These are phyloP conservation scores for Incumbomyces delicatus DNA, from an alignment of 2,329 filamentous ascomycete genomes.

Conservation along the genomic window DNA sequence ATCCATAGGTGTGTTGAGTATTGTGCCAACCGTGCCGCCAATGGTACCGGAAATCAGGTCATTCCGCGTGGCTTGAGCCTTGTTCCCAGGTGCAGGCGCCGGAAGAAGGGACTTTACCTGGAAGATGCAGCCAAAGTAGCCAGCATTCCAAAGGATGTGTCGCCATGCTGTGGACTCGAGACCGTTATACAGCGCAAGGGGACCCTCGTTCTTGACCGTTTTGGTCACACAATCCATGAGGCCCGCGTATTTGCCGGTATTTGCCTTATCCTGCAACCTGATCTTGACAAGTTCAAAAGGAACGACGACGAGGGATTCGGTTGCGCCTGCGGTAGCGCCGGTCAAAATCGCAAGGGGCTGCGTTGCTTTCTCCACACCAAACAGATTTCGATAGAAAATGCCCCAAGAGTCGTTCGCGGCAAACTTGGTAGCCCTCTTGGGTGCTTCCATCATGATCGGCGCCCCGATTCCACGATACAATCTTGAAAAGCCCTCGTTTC, in stretches of 20 bases:
- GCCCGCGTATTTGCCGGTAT: conserved; percentile 60
- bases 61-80: conserved; percentile 71
- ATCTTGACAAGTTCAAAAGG: conserved; percentile 99
- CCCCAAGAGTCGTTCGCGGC: conserved; percentile 99
- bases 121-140: conserved; percentile 98
- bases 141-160: conserved; percentile 86
- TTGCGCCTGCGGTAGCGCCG: conserved; percentile 87
- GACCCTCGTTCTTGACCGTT: conserved; percentile 74
- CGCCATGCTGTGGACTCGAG: conserved; percentile 96
- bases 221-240: conserved; percentile 45
- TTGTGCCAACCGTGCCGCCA: conserved; percentile 82
- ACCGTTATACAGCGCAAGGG: conserved; percentile 87
- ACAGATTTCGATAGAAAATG: conserved; percentile 78
- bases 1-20: conserved; percentile 91
- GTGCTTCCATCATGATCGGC: conserved; percentile 95
- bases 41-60: conserved; percentile 78
- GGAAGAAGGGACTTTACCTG: conserved; percentile 83
- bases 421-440: conserved; percentile 96
- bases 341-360: conserved; percentile 87
- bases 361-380: conserved; percentile 78
- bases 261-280: conserved; percentile 88
- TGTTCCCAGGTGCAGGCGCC: conserved; percentile 57
- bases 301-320: conserved; percentile 92
- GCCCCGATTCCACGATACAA: conserved; percentile 93
- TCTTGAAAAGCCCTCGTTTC: conserved; percentile 81